Conservation (phyloP, 805 yeast species). For the Candida loeiensis region DNA sequence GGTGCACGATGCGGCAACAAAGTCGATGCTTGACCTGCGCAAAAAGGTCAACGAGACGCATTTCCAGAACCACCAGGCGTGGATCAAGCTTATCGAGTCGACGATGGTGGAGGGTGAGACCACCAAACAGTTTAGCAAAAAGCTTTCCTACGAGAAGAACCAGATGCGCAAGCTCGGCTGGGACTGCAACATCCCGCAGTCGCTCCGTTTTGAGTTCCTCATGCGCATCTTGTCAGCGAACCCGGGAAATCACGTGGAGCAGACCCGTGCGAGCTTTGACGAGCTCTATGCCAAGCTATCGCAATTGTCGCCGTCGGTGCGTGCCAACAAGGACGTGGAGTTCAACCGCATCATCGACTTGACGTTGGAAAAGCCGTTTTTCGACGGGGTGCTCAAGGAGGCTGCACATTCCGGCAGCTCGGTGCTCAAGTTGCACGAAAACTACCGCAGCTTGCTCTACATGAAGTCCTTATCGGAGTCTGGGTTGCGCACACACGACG, state of each 20-base stretch:
- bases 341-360: slow-evolving; percentile 25
- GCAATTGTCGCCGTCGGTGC: slow-evolving; percentile 26
- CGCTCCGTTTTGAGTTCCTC: slow-evolving; percentile 27
- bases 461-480: slow-evolving; percentile 36
- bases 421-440: slow-evolving; percentile 16
- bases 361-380: slow-evolving; percentile 30
- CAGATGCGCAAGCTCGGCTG: slow-evolving; percentile 32
- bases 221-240: slow-evolving; percentile 20
- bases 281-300: slow-evolving; percentile 20
- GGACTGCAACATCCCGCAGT: slow-evolving; percentile 33
- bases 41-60: slow-evolving; percentile 17
- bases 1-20: slow-evolving; percentile 32
- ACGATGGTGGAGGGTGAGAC: slow-evolving; percentile 12
- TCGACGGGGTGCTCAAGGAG: slow-evolving; percentile 20
- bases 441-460: slow-evolving; percentile 32
- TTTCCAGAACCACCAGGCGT: slow-evolving; percentile 23
- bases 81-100: slow-evolving; percentile 24
- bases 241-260: slow-evolving; percentile 15
- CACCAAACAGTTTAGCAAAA: slow-evolving; percentile 21
- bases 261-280: slow-evolving; percentile 18
- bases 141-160: slow-evolving; percentile 26
- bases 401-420: slow-evolving; percentile 4
- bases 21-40: slow-evolving; percentile 21
- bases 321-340: slow-evolving; percentile 30
- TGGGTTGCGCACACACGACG: slow-evolving; percentile 39